Conservation (phyloP, 2,329 filamentous ascomycete species). For the Aspergillus fijiensis region DNA sequence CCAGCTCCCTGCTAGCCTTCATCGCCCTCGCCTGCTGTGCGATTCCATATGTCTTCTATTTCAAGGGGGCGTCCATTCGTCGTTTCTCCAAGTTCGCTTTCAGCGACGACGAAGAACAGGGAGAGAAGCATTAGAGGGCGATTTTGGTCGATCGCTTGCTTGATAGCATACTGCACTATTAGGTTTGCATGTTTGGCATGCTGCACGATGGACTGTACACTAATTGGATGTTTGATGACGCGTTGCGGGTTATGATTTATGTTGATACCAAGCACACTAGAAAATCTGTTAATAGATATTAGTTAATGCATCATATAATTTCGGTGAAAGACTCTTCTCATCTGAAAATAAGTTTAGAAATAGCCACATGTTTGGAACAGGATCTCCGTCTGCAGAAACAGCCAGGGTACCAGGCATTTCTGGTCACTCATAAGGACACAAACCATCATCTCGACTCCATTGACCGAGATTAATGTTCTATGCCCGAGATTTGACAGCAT, state of each 20-base stretch:
- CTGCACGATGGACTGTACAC: neutral
- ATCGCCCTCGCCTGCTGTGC: constrained; percentile 73
- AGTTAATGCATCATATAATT: neutral
- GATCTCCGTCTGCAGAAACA: no score
- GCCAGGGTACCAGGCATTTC: no score
- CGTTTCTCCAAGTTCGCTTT: constrained; percentile 72
- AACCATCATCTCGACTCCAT: no score
- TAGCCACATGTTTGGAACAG: no score
- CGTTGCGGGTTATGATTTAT: neutral
- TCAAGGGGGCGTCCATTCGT: constrained; percentile 70
- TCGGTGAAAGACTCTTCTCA: neutral
- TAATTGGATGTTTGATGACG: neutral
- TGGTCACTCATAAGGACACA: no score
- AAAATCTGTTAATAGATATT: neutral
- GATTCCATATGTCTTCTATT: constrained; percentile 82
- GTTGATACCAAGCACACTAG: neutral
- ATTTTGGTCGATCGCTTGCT: neutral
- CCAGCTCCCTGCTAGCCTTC: constrained; percentile 69
- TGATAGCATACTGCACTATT: neutral
- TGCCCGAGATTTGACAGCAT: neutral
- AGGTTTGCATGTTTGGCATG: no score
- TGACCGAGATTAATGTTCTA: neutral
- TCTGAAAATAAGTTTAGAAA: no score
- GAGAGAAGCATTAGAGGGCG: constrained; percentile 5
- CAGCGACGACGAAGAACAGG: constrained; percentile 52